phyloP scores from a whole-genome alignment of 106 monocot genomes.

The Alisma plantagoaquatica region DNA sequence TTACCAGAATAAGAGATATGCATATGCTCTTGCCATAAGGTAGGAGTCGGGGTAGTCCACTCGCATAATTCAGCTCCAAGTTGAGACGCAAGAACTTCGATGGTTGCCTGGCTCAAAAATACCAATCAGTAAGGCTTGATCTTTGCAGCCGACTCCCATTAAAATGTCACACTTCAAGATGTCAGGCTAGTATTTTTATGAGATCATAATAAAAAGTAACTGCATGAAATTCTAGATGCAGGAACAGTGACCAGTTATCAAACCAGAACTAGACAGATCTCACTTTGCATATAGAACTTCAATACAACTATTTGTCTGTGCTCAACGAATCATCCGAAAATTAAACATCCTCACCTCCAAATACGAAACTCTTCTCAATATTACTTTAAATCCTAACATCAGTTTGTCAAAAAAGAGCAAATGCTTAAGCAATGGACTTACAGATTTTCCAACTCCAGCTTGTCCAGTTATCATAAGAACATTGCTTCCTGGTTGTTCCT shows the following conservation, averaged over 20 bases:
- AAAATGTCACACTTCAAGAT: background rate
- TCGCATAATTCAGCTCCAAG: conserved; percentile 76
- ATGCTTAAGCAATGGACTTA: conserved; percentile 13
- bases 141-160: background rate
- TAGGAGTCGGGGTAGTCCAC: conserved; percentile 92
- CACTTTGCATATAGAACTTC: background rate
- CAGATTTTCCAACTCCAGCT: conserved; percentile 88
- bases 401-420: background rate
- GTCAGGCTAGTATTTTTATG: background rate
- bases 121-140: background rate
- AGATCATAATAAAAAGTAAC: background rate
- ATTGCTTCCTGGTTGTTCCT: conserved; percentile 22
- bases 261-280: background rate
- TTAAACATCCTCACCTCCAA: background rate
- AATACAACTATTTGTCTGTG: background rate
- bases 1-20: conserved; percentile 69
- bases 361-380: background rate
- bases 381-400: background rate
- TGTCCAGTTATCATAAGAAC: conserved; percentile 68
- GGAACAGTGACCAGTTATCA: background rate
- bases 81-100: conserved; percentile 57
- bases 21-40: conserved; percentile 88
- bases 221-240: background rate
- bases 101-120: conserved; percentile 38
- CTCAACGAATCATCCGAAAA: background rate